Conservation (phyloP, 2,329 filamentous ascomycete species). For the Torrubiella hemipterigena region DNA sequence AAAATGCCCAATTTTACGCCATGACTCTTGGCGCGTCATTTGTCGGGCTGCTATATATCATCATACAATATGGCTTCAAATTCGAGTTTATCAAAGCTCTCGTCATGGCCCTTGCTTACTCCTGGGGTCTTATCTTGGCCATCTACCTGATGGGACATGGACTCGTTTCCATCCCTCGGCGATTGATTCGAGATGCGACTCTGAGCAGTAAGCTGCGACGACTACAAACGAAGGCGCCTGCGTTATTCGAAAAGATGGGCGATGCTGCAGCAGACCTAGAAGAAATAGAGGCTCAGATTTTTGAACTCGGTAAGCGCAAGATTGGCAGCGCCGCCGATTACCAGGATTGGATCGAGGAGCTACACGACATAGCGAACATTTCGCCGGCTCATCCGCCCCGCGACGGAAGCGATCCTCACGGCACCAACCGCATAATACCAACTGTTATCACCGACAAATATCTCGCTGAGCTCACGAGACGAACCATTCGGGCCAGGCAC, state of each 20-base stretch:
- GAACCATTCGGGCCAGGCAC: constrained; percentile 71
- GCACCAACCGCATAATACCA: constrained; percentile 44
- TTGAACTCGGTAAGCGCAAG: constrained; percentile 70
- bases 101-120: constrained; percentile 89
- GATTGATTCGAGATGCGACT: constrained; percentile 67
- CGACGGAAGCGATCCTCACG: constrained; percentile 24
- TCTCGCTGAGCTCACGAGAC: constrained; percentile 76
- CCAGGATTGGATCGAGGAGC: constrained; percentile 91
- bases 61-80: constrained; percentile 63
- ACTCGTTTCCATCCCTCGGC: constrained; percentile 77
- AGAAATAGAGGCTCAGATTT: constrained; percentile 68
- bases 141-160: constrained; percentile 98
- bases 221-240: constrained; percentile 69
- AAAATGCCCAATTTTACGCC: constrained; percentile 80
- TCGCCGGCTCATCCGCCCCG: constrained; percentile 49
- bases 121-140: constrained; percentile 80
- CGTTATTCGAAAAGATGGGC: constrained; percentile 74
- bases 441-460: constrained; percentile 88
- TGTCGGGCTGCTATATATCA: constrained; percentile 70
- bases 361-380: constrained; percentile 64
- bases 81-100: constrained; percentile 66
- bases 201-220: constrained; percentile 61
- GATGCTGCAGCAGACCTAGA: constrained; percentile 73
- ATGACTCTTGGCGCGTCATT: constrained; percentile 61
- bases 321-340: constrained; percentile 63